Base-by-base conservation (phyloP, 306 rosid genomes). In the Albizia julibrissin region DNA sequence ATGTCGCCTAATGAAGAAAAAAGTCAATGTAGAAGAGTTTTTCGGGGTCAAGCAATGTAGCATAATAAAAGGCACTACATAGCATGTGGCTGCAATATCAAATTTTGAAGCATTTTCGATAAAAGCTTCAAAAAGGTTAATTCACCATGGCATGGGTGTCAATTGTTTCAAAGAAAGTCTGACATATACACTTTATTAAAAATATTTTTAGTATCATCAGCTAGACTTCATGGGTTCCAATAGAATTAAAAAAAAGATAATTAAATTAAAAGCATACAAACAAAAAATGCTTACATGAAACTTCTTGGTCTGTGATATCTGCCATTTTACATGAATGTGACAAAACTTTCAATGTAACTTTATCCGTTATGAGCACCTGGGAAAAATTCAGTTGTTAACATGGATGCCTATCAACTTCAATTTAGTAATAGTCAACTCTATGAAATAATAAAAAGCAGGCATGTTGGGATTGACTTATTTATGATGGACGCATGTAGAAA, bases 281-380 rank as follows among this genome's bases (percentile, higher is more conserved):
- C 29, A 11, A 70, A 21, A 9, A 37, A 65, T 78, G 58, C 97
- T 90, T 87, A 95, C 99, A 77, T 34, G 99, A 95, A 92, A 95
- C 86, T 80, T 93, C 99, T 91, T 93, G 98, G 87, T 95, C 96
- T 37, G 99, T 95, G 81, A 95, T 93, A 84, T 95, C 99, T 76
- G 98, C 91, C 99, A 95, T 95, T 87, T 93, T 92, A 85, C 99
- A 95, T 42, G 97, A 92, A 84, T 90, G 91, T 42, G 99, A 93
- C 99, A 95, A 89, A 83, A 95, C 98, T 87, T 95, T 95, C 77
- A 93, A 94, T 0, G 98, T 95, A 71, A 95, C 94, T 86, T 91
- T 95, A 84, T 95, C 99, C 99, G 92, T 95, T 67, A 95, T 95
- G 44, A 95, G 96, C 50, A 95, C 96, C 99, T 95, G 85, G 1